Base-by-base conservation (phyloP, 768 basidiomycete genomes). In the Cyathus striatus region DNA sequence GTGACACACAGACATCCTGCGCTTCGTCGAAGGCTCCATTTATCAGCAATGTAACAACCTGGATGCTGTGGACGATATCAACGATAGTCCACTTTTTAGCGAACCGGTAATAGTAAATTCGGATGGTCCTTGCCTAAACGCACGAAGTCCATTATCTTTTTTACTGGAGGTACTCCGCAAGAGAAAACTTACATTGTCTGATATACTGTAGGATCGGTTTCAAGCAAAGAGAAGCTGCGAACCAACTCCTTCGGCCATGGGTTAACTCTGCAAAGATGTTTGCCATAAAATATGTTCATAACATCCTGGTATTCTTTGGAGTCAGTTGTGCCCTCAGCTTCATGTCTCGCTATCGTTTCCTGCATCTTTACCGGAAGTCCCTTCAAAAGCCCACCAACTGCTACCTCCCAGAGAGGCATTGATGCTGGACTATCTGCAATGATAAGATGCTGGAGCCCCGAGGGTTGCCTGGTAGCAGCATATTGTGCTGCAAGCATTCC, bases 131-230 rank as follows among this genome's bases (percentile, higher is more conserved):
- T 59, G 58, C 65, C 68, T 73, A 40, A 5, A 38, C 12, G 32
- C 24, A 30, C 7, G 21, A 18, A 37, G 17, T 42, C 40, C 7
- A 40, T 40, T 24, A 13, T 22, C 40, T 42, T 38, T 32, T 18
- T 43, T 30, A 49, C 21, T 20, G 13, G 21, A 25, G 38, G 36
- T 9, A 12, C 9, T 18, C 14, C 34, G 3, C 13, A 45, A 24
- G 6, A 40, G n/a, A 23, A 39, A 22, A 52, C 68, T 33, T 35
- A 75, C 77, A 79, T 75, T 2, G 70, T 70, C 27, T 52, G 44
- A 40, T 69, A 70, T 4, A 77, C 74, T 0, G 76, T 79, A 3
- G 69, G 60, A 41, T 79, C 76, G 30, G 66, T 60, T 5, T 64
- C 66, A 5, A 68, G 36, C 47, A 51, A 56, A 16, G 45, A 58